phyloP scores from a whole-genome alignment of 2,329 filamentous ascomycete genomes.

The Diaporthe longicolla region DNA sequence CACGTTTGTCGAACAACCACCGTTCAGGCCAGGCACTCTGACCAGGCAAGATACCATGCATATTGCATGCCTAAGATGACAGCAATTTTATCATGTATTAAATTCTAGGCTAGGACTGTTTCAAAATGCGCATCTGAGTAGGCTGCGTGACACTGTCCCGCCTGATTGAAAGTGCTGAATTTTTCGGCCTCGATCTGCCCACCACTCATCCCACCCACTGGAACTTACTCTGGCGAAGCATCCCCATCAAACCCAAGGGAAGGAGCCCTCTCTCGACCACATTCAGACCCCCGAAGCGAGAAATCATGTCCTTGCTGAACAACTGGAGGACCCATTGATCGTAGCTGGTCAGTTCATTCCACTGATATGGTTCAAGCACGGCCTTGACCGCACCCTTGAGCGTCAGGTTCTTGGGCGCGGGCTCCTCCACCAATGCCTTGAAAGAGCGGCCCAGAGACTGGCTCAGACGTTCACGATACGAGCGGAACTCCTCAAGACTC shows the following conservation, averaged over 20 bases:
- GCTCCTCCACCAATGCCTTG: constrained; percentile 48
- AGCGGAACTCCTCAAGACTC: constrained; percentile 55
- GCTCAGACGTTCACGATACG: constrained; percentile 53
- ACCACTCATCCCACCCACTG: constrained; percentile 54
- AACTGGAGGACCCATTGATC: constrained; percentile 56
- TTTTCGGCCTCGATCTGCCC: neutral
- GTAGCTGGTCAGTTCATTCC: constrained; percentile 48
- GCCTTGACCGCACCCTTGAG: constrained; percentile 44
- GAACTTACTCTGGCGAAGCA: constrained; percentile 54
- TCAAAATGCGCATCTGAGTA: neutral
- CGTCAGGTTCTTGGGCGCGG: constrained; percentile 48
- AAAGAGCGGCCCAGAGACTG: constrained; percentile 48
- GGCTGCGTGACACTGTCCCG: neutral
- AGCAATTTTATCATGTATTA: neutral
- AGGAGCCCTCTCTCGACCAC: constrained; percentile 57
- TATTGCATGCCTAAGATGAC: neutral
- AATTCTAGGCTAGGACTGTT: neutral
- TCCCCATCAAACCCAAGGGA: constrained; percentile 56
- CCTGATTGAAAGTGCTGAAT: neutral
- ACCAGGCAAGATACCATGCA: neutral
- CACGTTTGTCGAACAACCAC: neutral
- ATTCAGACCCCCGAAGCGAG: constrained; percentile 56
- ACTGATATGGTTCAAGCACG: constrained; percentile 40
- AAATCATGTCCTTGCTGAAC: constrained; percentile 56
- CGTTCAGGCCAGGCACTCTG: neutral